Base-by-base conservation (phyloP, 306 rosid genomes). In the Trichosanthes cucumerina region DNA sequence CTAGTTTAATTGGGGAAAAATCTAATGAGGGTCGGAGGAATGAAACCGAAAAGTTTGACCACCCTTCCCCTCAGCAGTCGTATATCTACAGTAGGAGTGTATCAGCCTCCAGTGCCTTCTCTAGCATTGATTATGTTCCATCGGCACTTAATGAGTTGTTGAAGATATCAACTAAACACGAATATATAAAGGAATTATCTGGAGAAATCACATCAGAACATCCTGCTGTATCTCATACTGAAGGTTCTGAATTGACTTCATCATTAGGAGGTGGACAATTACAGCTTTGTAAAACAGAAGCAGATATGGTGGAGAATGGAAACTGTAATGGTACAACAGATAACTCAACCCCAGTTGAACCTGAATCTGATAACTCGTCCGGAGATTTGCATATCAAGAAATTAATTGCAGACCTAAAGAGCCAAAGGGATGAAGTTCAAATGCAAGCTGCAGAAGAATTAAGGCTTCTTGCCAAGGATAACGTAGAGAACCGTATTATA, bases 361-460 rank as follows among this genome's bases (percentile, higher is more conserved):
- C 76, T 16, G 90, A 70, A 79, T 81, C 77, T 33, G 89, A 90
- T 78, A 86, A 86, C 62, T 79, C 83, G 79, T 84, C 87, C 15
- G 65, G 91, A 36, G 13, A 87, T 75, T 89, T 89, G 58, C 92
- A 82, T 81, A 90, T 95, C 79, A 83, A 58, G 79, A 85, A 88
- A 78, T 85, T 95, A 86, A 82, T 95, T 72, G 89, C 87, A 85
- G 91, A 92, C 82, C 98, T 95, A 18, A 84, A 78, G 41, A 87
- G 91, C 80, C 89, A 82, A 65, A 86, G 85, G 31, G 80, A 79
- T 56, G 93, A 89, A 82, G 82, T 81, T 70, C 90, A 95, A 83
- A 82, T 93, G 70, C 31, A 65, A 21, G 97, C 97, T 65, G 98
- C 95, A n/a, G 92, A 90, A 88, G 92, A 91, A 76, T 83, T 95